Evolutionary conservation across 1,284 basidiomycete genomes (phyloP).

Genomic region (Cutaneotrichosporon daszewskae): DNA sequence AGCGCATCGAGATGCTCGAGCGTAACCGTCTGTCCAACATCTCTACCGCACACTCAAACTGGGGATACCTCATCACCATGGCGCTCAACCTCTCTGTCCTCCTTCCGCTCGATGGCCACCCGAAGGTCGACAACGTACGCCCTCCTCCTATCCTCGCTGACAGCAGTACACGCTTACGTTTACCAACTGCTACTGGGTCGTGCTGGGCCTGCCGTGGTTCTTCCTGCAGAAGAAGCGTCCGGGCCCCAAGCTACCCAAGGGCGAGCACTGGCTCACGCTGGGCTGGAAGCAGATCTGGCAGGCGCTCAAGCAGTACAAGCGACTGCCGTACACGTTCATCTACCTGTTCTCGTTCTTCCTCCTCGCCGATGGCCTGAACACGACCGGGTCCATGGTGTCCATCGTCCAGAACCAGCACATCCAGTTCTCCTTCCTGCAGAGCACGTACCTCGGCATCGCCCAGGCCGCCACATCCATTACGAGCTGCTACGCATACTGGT

Average conservation of each 20-base stretch:
- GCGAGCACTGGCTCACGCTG: constrained; percentile 64
- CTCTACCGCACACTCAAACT: constrained; percentile 65
- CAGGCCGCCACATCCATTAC: constrained; percentile 65
- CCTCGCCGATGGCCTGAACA: constrained; percentile 48
- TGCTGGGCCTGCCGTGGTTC: constrained; percentile 75
- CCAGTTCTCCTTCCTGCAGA: constrained; percentile 64
- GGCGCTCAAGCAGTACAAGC: constrained; percentile 61
- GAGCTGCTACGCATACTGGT: constrained; percentile 61
- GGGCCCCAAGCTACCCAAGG: constrained; percentile 65
- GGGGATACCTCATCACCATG: constrained; percentile 63
- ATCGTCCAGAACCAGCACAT: constrained; percentile 66
- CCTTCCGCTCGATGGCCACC: constrained; percentile 58
- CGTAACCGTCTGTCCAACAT: constrained; percentile 79
- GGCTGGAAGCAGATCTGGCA: constrained; percentile 79
- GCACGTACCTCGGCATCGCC: constrained; percentile 67
- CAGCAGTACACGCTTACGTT: constrained; percentile 21
- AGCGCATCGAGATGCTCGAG: constrained; percentile 68
- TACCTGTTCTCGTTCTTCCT: constrained; percentile 71
- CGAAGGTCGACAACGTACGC: constrained; percentile 65
- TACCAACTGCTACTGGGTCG: constrained; percentile 67
- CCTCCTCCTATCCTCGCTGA: too few relatives aligned
- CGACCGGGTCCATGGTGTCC: constrained; percentile 19
- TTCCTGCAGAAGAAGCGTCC: constrained; percentile 69
- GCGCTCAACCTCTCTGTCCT: constrained; percentile 67
- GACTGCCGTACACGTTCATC: constrained; percentile 58